Percentiles rank a stretch among this genome's conserved stretches.
Evolutionary conservation across 805 yeast genomes (phyloP).

Genomic region (Yarrowia divulgata): DNA sequence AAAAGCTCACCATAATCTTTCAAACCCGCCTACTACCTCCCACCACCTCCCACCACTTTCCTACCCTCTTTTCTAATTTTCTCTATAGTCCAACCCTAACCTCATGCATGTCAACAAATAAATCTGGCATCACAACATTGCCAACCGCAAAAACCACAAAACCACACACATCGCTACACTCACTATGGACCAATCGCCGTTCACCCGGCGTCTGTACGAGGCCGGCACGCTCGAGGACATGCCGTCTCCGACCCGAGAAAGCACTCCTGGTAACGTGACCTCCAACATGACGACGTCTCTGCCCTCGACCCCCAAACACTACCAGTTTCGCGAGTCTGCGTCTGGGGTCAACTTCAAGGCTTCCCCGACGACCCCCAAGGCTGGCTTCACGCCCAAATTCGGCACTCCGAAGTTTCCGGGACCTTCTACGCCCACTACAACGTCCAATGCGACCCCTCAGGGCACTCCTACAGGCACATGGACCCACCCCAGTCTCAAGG

Average conservation of each 20-base stretch:
- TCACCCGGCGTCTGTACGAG: conserved; percentile 21
- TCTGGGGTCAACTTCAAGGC: conserved; percentile 35
- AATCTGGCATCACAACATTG: not conserved
- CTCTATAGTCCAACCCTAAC: conserved; percentile 21
- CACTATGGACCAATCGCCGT: conserved; percentile 29
- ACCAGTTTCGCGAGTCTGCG: conserved; percentile 21
- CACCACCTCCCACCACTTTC: no score
- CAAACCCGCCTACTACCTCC: no score
- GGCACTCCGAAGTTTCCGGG: not conserved
- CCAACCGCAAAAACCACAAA: not conserved
- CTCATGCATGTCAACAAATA: conserved; percentile 8
- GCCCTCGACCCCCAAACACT: conserved; percentile 27
- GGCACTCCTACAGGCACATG: conserved; percentile 33
- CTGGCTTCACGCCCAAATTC: conserved; percentile 16
- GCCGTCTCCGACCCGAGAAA: conserved; percentile 1
- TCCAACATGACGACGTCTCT: conserved; percentile 12
- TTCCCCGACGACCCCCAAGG: conserved; percentile 25
- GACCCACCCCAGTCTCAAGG: conserved; percentile 22
- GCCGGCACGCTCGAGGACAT: conserved; percentile 22
- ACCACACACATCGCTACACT: no score
- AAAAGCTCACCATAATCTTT: no score
- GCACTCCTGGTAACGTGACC: conserved; percentile 9
- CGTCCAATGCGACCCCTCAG: not conserved
- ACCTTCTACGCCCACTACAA: not conserved
- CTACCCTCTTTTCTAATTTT: no score